Conservation (phyloP, 2,329 filamentous ascomycete species). For the Aspergillaceae sp. region DNA sequence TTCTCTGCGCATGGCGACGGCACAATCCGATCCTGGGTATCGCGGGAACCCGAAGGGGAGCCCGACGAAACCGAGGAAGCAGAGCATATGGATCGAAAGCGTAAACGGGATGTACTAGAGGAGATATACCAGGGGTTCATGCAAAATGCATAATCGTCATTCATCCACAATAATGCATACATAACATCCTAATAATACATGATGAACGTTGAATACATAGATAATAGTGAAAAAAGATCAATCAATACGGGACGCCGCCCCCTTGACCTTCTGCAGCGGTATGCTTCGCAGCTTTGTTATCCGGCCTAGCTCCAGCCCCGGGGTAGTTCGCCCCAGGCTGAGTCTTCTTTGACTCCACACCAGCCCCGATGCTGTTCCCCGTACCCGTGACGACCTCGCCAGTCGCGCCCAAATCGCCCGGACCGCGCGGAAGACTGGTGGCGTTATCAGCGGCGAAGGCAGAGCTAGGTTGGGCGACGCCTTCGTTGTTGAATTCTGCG, state of each 20-base stretch:
- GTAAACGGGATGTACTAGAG: conserved; percentile 70
- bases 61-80: conserved; percentile 39
- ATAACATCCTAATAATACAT: no score
- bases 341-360: conserved; percentile 29
- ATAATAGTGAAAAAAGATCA: no score
- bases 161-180: no score
- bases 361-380: conserved; percentile 30
- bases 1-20: conserved; percentile 82
- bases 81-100: conserved; percentile 46
- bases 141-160: conserved; percentile 17
- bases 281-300: conserved; percentile 33
- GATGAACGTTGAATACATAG: no score
- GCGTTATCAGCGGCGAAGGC: conserved; percentile 42
- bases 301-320: conserved; percentile 23
- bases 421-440: conserved; percentile 38
- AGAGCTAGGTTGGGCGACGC: conserved; percentile 26
- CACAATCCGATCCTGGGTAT: conserved; percentile 70
- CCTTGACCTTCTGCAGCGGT: no score
- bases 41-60: conserved; percentile 45
- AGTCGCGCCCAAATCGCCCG: conserved; percentile 25
- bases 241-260: no score
- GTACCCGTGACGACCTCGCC: conserved; percentile 36
- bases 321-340: conserved; percentile 23
- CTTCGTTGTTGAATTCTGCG: conserved; percentile 24
- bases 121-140: conserved; percentile 72